Conservation (phyloP, 2,329 filamentous ascomycete genomes). For the Juglanconis juglandina region DNA sequence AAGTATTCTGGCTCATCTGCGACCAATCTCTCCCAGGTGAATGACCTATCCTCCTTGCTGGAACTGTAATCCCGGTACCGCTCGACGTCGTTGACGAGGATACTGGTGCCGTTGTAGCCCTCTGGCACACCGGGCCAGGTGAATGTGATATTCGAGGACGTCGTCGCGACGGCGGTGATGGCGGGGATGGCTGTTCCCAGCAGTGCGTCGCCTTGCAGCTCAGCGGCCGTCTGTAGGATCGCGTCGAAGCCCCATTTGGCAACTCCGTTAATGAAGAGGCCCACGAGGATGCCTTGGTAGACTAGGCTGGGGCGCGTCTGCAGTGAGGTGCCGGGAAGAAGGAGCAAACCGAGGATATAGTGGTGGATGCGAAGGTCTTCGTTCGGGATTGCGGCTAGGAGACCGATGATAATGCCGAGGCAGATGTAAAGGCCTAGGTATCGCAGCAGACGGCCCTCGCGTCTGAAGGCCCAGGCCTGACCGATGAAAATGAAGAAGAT, state of each 20-base stretch:
- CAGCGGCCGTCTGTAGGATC: conserved; percentile 65
- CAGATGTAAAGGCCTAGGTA: conserved; percentile 63
- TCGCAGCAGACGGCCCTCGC: conserved; percentile 62
- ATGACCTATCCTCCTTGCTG: conserved; percentile 19
- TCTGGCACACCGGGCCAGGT: conserved; percentile 19
- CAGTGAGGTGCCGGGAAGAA: conserved; percentile 68
- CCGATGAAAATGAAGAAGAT: conserved; percentile 59
- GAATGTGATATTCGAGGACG: conserved; percentile 52
- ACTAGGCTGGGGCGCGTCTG: conserved; percentile 66
- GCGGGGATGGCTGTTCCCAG: conserved; percentile 44
- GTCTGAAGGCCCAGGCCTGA: conserved; percentile 67
- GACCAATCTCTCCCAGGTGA: conserved; percentile 21
- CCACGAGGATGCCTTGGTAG: conserved; percentile 70
- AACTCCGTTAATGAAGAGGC: conserved; percentile 74
- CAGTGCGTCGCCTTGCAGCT: conserved; percentile 48
- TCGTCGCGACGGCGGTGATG: conserved; percentile 29
- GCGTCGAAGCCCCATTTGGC: conserved; percentile 73
- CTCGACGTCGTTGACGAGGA: conserved; percentile 30
- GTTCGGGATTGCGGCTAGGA: conserved; percentile 52
- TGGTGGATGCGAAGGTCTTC: conserved; percentile 71
- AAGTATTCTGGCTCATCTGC: conserved; percentile 25
- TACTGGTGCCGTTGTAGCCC: conserved; percentile 26
- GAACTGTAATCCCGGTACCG: conserved; percentile 23
- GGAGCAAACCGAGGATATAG: conserved; percentile 68
- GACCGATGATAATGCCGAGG: conserved; percentile 49